Evolutionary conservation across 148 eudicot species (phyloP), one percentile per base, ranked within the genome.

Genomic region (Vaccinium macrocarpon): DNA sequence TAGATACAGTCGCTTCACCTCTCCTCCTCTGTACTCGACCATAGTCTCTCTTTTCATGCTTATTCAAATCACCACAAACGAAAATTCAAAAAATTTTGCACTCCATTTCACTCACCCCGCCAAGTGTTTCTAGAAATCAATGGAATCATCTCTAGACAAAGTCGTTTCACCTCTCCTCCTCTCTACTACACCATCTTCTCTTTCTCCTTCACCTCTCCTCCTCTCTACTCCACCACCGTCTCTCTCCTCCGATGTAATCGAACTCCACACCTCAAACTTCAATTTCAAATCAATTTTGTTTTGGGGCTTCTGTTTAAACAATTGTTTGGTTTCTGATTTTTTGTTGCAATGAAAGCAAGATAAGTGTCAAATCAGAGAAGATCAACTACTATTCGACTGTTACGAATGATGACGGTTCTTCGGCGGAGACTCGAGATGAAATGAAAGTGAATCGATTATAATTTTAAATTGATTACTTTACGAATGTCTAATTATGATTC

Each of bases 201-300:
- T 79, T 61, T 72, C 89, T n/a, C n/a, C 98, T 55, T 91, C 98
- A 48, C 91, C 97, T 84, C 98, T 96, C 84, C 94, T 96, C 73
- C 93, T 90, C 90, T 91, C 98, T 29, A 35, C 82, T 82, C 32
- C 9, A 1, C 80, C 81, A 16, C 86, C 79, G 7, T 70, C 86
- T 87, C 85, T 79, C 70, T 72, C 89, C 73, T 62, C 80, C 89
- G 10, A 52, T 38, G 88, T 86, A n/a, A 84, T 68, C 14, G 0
- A 27, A 68, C 82, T 27, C 50, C 61, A 32, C 32, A 32, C 32
- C 32, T 32, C 32, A 32, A 32, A 32, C 32, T 32, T 32, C 32
- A 32, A 32, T 32, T 79, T 80, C 73, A 12, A 12, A 8, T 46
- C 68, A 32, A 66, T 51, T 83, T 64, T 46, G 29, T 48, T 71